Base-by-base conservation (phyloP, 2,329 filamentous ascomycete genomes). In the Alternaria ethzedia region DNA sequence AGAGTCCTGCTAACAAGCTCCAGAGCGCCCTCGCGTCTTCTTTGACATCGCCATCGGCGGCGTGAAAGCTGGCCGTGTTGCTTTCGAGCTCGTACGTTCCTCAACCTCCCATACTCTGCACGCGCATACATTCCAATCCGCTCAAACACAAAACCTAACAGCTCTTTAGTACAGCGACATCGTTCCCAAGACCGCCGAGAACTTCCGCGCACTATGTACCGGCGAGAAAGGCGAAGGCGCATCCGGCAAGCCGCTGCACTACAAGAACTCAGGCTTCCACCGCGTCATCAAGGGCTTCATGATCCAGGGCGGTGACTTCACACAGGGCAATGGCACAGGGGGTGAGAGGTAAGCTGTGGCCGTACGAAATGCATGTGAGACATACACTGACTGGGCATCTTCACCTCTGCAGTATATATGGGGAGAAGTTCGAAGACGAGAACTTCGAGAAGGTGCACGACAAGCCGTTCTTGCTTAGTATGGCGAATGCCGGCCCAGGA, bases 221-320 rank as follows among this genome's bases (percentile, higher is more conserved):
- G 95, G 95, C 71, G 95, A 98, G 85, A 97, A 97, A 84, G 95
- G 95, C 65, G 73, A 87, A 23, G 92, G 93, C 70, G 92, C 92
- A 79, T 82, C 88, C 28, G 94, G 94, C 79, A 94, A 94, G 83
- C 91, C 91, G 49, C 87, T 99, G 57, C 91, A 93, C 85, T 99
- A 93, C 88, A 97, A 97, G 86, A 87, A 93, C 72, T 96, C 92
- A 65, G 85, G 84, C 73, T 98, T 99, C 86, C 95, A 99, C 85
- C 92, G 95, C 55, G 92, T 99, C 69, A 99, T 99, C 85, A 97
- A 97, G 86, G 88, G 92, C 75, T 99, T 99, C 83, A 98, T 99
- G 95, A 96, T 97, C 77, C 92, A 97, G 84, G 95, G 96, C 78
- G 95, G 96, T 82, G 96, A 98, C 82, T 99, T 99, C 81, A 99